phyloP scores from a whole-genome alignment of 148 eudicot genomes.

The Silene latifolia region DNA sequence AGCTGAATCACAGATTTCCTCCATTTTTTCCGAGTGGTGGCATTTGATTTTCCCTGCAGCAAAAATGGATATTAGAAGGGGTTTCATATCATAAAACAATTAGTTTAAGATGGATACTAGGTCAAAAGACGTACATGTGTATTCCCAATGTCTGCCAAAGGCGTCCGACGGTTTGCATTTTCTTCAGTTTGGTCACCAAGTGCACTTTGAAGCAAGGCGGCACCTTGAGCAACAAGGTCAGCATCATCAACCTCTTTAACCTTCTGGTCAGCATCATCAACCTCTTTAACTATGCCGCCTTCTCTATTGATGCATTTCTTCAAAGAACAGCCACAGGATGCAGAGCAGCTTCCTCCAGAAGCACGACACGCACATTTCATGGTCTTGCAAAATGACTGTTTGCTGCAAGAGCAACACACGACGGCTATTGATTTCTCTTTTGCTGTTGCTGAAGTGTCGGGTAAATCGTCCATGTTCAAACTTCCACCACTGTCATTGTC shows the following conservation, averaged over 20 bases:
- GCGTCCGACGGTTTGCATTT: conserved; percentile 49
- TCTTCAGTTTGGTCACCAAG: conserved; percentile 42
- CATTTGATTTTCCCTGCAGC: conserved; percentile 59
- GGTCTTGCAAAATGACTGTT: conserved; percentile 69
- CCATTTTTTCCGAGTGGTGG: conserved; percentile 74
- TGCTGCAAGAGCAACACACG: conserved; percentile 72
- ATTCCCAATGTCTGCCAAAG: conserved; percentile 89
- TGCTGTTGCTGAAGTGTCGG: conserved; percentile 11
- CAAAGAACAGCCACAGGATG: conserved; percentile 54
- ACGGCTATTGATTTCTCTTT: conserved; percentile 30
- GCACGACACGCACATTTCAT: conserved; percentile 75
- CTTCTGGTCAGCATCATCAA: conserved; percentile 13
- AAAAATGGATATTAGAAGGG: not conserved
- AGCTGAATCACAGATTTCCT: conserved; percentile 68
- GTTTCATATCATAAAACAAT: not conserved
- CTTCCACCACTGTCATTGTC: conserved; percentile 26
- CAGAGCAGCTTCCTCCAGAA: conserved; percentile 45
- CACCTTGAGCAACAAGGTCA: conserved; percentile 76
- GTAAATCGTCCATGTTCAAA: conserved; percentile 21
- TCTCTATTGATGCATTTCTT: conserved; percentile 68
- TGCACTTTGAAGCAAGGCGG: conserved; percentile 67
- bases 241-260: conserved; percentile 9
- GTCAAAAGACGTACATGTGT: conserved; percentile 38
- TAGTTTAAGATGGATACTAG: not conserved
- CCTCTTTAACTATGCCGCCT: conserved; percentile 7